These are phyloP conservation scores for Chimonanthus praecox DNA, from an alignment of 164 flowering plant species.

Conservation along the genomic window DNA sequence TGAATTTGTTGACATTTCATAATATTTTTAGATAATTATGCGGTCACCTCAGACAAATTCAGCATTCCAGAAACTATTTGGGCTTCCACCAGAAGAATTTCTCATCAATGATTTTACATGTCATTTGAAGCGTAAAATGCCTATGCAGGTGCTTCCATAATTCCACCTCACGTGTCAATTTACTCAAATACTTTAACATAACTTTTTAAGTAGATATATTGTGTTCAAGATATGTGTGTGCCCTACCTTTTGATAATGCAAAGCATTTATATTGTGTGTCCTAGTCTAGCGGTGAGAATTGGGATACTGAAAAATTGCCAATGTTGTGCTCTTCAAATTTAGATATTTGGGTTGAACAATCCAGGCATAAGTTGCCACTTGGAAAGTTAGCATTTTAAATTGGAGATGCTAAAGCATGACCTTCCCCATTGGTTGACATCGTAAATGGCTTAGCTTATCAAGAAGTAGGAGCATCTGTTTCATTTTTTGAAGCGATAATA, in stretches of 20 bases:
- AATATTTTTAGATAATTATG: conserved; percentile 51
- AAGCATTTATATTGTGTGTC: neutral
- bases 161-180: neutral
- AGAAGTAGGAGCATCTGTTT: neutral
- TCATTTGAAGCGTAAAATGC: conserved; percentile 90
- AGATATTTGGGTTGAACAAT: too few species aligned
- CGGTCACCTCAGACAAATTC: conserved; percentile 95
- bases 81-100: conserved; percentile 93
- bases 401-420: neutral
- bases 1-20: neutral
- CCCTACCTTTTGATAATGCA: neutral
- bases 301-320: too few species aligned
- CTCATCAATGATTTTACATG: conserved; percentile 96
- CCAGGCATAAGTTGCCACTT: neutral
- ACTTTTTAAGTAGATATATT: neutral
- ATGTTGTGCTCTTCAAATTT: too few species aligned
- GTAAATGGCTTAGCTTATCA: neutral
- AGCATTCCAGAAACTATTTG: conserved; percentile 88
- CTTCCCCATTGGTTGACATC: neutral
- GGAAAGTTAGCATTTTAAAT: neutral
- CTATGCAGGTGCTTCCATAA: conserved; percentile 66
- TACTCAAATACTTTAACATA: neutral
- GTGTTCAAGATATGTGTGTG: neutral
- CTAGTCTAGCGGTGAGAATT: neutral
- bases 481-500: too few species aligned